Percentiles rank a stretch among this genome's conserved stretches.
These are phyloP conservation scores for Syzygium malaccense DNA, from an alignment of 441 rosid species.

Conservation along the genomic window DNA sequence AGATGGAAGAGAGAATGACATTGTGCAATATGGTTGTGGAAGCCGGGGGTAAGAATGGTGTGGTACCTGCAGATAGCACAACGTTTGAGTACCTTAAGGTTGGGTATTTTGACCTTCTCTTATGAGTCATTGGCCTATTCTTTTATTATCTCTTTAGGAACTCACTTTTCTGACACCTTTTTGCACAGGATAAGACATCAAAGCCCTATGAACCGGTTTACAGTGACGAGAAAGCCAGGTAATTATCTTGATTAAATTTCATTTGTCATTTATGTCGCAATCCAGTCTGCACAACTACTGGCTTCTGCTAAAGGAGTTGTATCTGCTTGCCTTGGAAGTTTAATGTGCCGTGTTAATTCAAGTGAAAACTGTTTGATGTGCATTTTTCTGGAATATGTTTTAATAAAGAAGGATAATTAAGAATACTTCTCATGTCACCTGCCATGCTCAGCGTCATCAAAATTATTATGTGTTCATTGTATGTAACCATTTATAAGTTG, in stretches of 20 bases:
- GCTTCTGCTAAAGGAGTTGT: not conserved
- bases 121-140: not conserved
- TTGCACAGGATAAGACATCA: constrained; percentile 70
- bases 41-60: constrained; percentile 98
- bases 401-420: not conserved
- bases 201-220: constrained; percentile 79
- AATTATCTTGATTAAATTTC: constrained; percentile 2
- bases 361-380: not conserved
- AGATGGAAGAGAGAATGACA: constrained; percentile 99
- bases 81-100: constrained; percentile 92
- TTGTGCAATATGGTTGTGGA: constrained; percentile 96
- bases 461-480: not conserved
- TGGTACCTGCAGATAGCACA: constrained; percentile 85
- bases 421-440: not conserved
- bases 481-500: not conserved
- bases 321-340: not conserved
- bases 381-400: not conserved
- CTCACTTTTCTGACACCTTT: not conserved
- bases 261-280: not conserved
- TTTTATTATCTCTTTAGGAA: not conserved
- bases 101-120: not conserved
- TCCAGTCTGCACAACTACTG: not conserved
- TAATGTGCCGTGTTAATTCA: not conserved
- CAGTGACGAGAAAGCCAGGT: constrained; percentile 91
- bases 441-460: not conserved